Base-by-base conservation (phyloP, 768 basidiomycete species). In the Rhodotorula babjevae region DNA sequence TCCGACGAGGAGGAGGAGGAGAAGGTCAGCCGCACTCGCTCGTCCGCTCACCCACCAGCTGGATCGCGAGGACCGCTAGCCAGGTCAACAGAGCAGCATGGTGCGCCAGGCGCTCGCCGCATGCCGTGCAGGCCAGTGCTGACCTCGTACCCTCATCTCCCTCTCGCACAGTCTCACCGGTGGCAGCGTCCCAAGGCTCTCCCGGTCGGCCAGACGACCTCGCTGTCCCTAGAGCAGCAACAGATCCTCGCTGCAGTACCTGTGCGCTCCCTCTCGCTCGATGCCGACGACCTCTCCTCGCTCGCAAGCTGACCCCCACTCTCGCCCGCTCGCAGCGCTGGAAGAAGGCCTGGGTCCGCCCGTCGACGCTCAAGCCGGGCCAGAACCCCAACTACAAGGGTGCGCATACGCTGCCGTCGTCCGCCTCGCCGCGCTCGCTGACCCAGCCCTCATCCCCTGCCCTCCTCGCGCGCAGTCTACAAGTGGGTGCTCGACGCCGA, bases 301-400 rank as follows among this genome's bases (percentile, higher is more conserved):
- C 40, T n/a, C 42, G 23, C 63, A 19, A 5, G 16, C 63, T 11
- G 25, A 12, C 25, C 27, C 25, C 10, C 53, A 36, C 9, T 40
- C 36, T n/a, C 19, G 7, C 21, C 18, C n/a, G 0, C 23, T 31
- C 4, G 59, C 68, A 68, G 69, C 50, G 67, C 19, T 75, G 67
- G 65, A 75, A 75, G 67, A 68, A 66, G n/a, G 74, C 71, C 16
- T 75, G 74, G 74, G 74, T 75, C 6, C 55, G 74, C 25, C 74
- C 74, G 3, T 11, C 70, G 2, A 63, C n/a, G 44, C 40, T 75
- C 15, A 68, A 67, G 50, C 68, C 67, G 1, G 61, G 67, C 0
- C 74, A 72, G 31, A 63, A 65, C 40, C 68, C 68, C 10, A 63
- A 67, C 19, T 74, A 49, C 68, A 70, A 70, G 40, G 58, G 68